Base-by-base conservation (phyloP, 768 basidiomycete species). In the Phanerochaete carnosa region DNA sequence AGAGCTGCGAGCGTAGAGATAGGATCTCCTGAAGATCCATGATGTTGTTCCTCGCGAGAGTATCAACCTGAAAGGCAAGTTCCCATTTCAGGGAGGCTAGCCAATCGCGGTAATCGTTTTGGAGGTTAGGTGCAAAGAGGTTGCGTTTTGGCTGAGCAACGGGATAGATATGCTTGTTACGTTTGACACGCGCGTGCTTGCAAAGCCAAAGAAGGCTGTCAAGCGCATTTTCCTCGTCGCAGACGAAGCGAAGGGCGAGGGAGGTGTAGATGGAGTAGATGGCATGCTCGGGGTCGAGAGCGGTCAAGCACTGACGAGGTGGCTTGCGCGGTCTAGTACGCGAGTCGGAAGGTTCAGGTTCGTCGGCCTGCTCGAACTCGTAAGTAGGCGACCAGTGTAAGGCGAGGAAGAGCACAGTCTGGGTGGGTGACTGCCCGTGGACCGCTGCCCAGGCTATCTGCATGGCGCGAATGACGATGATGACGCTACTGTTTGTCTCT, bases 41-140 rank as follows among this genome's bases (percentile, higher is more conserved):
- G 15, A 73, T 55, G 46, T 76, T 65, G 45, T 73, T 75, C 4
- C 66, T 68, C 4, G 73, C 63, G 1, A 80, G 60, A 0, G 78
- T 74, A 59, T 85, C 81, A 32, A 88, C 70, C 66, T 89, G 87
- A 63, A 86, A 88, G 0, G 84, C 80, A n/a, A 88, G 75, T 45
- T 64, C 62, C 82, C 81, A 87, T 9, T 76, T 69, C 15, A 84
- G 66, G 16, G 35, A 37, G 23, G 50, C 62, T 29, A 83, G 66
- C 72, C 76, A 78, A 1, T 15, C 23, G 12, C 71, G 61, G 33
- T 80, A 73, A 37, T 65, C 50, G 1, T 66, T 59, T 47, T 82
- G 66, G 2, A 70, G 70, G 8, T 26, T 29, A 9, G 61, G 30
- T 9, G 83, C 79, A 64, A 85, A 89, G 16, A 85, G 74, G 1